Evolutionary conservation across 805 yeast species (phyloP), one percentile per base, ranked within the genome.

Genomic region (Wickerhamomyces queroliae): DNA sequence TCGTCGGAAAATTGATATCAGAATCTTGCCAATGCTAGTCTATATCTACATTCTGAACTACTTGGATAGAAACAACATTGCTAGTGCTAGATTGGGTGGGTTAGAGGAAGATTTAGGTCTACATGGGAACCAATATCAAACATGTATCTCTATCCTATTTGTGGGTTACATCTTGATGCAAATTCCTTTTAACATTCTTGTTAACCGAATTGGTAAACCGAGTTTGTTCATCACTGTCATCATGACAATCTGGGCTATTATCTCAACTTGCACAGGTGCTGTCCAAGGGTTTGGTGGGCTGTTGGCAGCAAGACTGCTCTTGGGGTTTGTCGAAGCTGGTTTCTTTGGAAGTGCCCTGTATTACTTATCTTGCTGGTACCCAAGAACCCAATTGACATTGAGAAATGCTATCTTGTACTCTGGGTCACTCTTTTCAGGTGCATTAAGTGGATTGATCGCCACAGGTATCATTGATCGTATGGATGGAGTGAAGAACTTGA

Each of bases 281-380:
- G 56, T 59, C 32, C 53, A 53, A 15, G 41, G 47, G 23, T 56
- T 51, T 38, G 46, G 46, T 5, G 59, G 61, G 1, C 36, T 66
- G 10, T 52, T 65, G 17, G 62, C 52, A 2, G 38, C 63, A 24
- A 48, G 66, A 38, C 63, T 70, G 31, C 42, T 69, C 4, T 41
- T 70, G 19, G 80, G 78, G 1, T 52, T 74, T 20, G 48, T 62
- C 10, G 78, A 73, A 41, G 61, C 71, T 12, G 77, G 76, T 0
- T 71, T 65, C 47, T 72, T 72, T 71, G 74, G 39, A 62, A 69
- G 58, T 67, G 72, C 74, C 26, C 56, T 74, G 34, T 72, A 66
- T 45, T 70, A 67, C 28, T 55, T 76, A 37, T 73, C 80, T 2
- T 70, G 74, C 44, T 76, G 80, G 81, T 76, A 76, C 50, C 69